Percentiles rank a stretch among this genome's conserved stretches.
Conservation (phyloP, 768 basidiomycete species). For the Russula sp. region DNA sequence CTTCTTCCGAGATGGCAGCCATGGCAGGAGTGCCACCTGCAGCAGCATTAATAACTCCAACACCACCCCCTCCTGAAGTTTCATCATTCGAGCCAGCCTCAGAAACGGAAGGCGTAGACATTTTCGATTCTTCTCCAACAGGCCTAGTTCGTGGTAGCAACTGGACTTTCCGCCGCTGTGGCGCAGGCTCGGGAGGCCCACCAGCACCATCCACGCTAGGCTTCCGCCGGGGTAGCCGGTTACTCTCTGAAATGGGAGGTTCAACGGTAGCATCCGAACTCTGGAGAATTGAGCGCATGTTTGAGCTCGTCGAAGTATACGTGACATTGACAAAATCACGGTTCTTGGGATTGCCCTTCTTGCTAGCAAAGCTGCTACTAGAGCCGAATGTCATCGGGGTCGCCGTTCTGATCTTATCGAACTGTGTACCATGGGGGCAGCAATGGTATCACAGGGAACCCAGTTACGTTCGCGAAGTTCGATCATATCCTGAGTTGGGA, state of each 20-base stretch:
- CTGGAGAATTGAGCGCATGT: constrained; percentile 87
- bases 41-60: too few relatives aligned
- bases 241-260: constrained; percentile 42
- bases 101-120: constrained; percentile 42
- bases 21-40: constrained; percentile 24
- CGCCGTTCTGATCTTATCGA: constrained; percentile 76
- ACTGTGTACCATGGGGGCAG: constrained; percentile 82
- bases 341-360: constrained; percentile 52
- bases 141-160: constrained; percentile 75
- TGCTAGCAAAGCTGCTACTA: constrained; percentile 72
- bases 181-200: constrained; percentile 41
- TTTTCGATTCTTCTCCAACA: constrained; percentile 38
- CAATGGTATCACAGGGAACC: constrained; percentile 64
- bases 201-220: constrained; percentile 43
- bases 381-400: constrained; percentile 77
- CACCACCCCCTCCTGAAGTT: too few relatives aligned
- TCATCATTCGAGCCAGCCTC: constrained; percentile 47
- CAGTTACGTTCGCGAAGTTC: constrained; percentile 84
- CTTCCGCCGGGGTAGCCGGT: constrained; percentile 44
- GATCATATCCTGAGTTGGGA: constrained; percentile 65
- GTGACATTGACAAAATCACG: too few relatives aligned
- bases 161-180: constrained; percentile 64
- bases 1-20: constrained; percentile 55
- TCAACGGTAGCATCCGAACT: constrained; percentile 52
- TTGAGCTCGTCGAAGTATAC: constrained; percentile 65